Evolutionary conservation across 768 basidiomycete genomes (phyloP).

Genomic region (Artomyces pyxidatus): DNA sequence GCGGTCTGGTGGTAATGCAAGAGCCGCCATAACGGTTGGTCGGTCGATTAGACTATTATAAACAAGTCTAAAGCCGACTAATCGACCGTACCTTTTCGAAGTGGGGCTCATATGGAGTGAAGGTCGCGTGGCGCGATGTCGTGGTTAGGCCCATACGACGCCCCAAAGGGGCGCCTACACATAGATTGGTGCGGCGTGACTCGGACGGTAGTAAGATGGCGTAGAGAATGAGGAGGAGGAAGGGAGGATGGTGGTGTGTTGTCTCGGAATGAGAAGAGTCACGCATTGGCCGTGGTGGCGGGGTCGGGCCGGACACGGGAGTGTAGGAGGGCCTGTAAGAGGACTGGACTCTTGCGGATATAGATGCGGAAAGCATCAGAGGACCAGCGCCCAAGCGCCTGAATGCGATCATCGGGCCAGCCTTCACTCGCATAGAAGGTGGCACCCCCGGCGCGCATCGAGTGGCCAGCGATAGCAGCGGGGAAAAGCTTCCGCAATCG

Average conservation of each 20-base stretch:
- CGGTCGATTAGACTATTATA: neutral
- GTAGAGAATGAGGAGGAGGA: neutral
- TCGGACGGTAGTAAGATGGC: neutral
- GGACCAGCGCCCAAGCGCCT: constrained; percentile 31
- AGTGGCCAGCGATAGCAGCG: constrained; percentile 25
- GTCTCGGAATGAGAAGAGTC: neutral
- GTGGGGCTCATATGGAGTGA: neutral
- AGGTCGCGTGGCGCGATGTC: neutral
- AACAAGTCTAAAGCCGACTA: neutral
- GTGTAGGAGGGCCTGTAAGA: constrained; percentile 22
- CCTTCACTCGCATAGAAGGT: constrained; percentile 29
- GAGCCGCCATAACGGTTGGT: too few relatives aligned
- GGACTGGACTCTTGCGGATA: constrained; percentile 31
- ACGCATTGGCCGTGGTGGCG: neutral
- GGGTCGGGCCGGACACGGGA: neutral
- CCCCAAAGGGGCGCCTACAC: too few relatives aligned
- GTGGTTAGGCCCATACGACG: too few relatives aligned
- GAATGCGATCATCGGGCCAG: constrained; percentile 24
- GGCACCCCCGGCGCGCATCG: constrained; percentile 33
- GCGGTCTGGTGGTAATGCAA: too few relatives aligned
- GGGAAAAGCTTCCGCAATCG: constrained; percentile 22
- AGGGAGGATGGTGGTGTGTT: neutral
- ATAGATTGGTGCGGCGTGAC: too few relatives aligned
- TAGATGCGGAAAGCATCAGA: constrained; percentile 30
- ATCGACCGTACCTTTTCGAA: neutral